Conservation (phyloP, 495 filamentous ascomycete species). For the Copromyces sp. region DNA sequence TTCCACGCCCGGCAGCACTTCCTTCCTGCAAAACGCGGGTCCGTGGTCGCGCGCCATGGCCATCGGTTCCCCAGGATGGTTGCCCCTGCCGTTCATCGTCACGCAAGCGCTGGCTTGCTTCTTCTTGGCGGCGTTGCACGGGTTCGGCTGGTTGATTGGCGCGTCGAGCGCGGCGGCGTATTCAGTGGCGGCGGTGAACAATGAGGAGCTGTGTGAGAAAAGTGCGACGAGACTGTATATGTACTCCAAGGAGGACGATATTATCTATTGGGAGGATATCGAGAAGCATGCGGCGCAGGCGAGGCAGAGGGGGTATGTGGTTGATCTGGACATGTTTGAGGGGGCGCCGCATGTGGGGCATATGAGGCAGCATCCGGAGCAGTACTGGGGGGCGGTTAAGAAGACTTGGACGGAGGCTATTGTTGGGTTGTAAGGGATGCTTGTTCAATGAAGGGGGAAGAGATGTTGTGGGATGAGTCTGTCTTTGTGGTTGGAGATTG, state of each 20-base stretch:
- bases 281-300: constrained; percentile 39
- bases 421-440: not conserved
- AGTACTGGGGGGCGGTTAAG: constrained; percentile 43
- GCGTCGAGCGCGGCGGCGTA: constrained; percentile 25
- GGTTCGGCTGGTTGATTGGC: constrained; percentile 22
- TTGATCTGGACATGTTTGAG: constrained; percentile 38
- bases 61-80: constrained; percentile 29
- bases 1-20: constrained; percentile 41
- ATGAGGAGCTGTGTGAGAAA: constrained; percentile 18
- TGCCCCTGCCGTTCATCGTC: constrained; percentile 35
- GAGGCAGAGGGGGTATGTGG: constrained; percentile 29
- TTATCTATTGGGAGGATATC: constrained; percentile 44
- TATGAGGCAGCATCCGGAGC: constrained; percentile 39
- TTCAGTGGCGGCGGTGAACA: constrained; percentile 25
- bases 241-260: constrained; percentile 45
- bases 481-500: not conserved
- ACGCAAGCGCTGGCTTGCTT: constrained; percentile 32
- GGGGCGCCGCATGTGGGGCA: constrained; percentile 46
- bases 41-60: constrained; percentile 45
- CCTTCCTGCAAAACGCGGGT: constrained; percentile 36
- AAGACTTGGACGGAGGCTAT: constrained; percentile 31
- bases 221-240: constrained; percentile 34
- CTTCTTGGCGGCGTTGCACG: constrained; percentile 21
- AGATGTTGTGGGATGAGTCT: not conserved
- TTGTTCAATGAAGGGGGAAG: not conserved